Conservation (phyloP, 2,329 filamentous ascomycete genomes). For the Xylariaceae sp. region DNA sequence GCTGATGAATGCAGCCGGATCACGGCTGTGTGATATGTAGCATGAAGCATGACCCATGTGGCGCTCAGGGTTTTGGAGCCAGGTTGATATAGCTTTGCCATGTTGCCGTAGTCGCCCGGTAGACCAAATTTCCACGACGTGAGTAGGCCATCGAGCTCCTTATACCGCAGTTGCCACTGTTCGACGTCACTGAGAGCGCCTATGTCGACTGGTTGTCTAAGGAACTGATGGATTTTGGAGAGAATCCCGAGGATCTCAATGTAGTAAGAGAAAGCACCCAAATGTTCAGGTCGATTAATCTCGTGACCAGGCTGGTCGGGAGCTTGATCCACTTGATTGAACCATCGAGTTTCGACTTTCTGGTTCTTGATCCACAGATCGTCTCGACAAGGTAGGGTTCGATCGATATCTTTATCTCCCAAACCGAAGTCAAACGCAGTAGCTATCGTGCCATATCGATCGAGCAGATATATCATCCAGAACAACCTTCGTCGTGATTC, state of each 20-base stretch:
- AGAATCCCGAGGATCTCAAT: conserved; percentile 85
- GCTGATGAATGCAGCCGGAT: conserved; percentile 90
- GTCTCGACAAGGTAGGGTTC: conserved; percentile 80
- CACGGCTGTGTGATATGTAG: conserved; percentile 83
- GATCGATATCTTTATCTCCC: conserved; percentile 84
- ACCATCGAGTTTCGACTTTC: conserved; percentile 80
- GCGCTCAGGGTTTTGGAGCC: conserved; percentile 70
- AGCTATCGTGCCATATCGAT: conserved; percentile 84
- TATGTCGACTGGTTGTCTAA: conserved; percentile 88
- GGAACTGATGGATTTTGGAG: conserved; percentile 80
- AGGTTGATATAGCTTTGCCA: conserved; percentile 70
- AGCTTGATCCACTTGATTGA: conserved; percentile 50
- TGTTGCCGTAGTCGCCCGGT: conserved; percentile 79
- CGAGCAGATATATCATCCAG: conserved; percentile 91
- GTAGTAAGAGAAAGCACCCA: conserved; percentile 86
- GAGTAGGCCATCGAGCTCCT: conserved; percentile 75
- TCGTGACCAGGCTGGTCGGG: conserved; percentile 54
- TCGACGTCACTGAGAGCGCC: conserved; percentile 80
- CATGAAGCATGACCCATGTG: conserved; percentile 87
- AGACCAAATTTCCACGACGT: conserved; percentile 80
- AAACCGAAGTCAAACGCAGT: conserved; percentile 91
- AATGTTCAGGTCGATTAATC: conserved; percentile 69
- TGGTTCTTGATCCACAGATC: conserved; percentile 82
- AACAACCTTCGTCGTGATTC: conserved; percentile 81
- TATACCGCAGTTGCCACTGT: conserved; percentile 83